phyloP scores from a whole-genome alignment of 1,284 basidiomycete species.

The Papiliotrema nemorosa region DNA sequence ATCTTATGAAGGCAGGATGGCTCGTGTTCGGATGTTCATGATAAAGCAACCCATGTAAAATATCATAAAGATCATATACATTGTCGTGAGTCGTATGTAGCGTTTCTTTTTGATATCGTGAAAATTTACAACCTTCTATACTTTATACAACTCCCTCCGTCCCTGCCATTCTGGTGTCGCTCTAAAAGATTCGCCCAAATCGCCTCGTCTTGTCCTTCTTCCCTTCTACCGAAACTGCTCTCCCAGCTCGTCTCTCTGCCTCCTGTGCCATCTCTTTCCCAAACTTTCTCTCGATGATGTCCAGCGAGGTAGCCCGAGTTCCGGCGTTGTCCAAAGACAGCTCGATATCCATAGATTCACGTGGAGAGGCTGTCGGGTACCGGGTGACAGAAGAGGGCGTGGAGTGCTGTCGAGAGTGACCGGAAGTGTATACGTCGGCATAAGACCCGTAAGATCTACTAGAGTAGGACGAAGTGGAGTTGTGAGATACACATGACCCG shows the following conservation, averaged over 20 bases:
- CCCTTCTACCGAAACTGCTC: too few relatives aligned
- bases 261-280: background rate
- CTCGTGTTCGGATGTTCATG: too few relatives aligned
- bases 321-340: constrained; percentile 1
- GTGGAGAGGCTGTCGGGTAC: background rate
- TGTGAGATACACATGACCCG: too few relatives aligned
- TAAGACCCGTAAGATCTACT: too few relatives aligned
- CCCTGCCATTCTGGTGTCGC: too few relatives aligned
- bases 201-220: constrained; percentile 1
- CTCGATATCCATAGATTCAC: background rate
- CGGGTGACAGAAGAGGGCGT: background rate
- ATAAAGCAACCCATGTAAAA: too few relatives aligned
- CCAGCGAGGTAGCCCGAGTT: background rate
- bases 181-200: constrained; percentile 1
- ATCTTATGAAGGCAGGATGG: too few relatives aligned
- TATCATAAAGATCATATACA: background rate
- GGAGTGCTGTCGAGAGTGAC: background rate
- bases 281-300: background rate
- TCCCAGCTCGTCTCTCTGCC: background rate
- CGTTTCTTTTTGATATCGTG: too few relatives aligned
- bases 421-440: background rate
- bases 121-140: too few relatives aligned
- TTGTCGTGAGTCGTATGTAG: background rate
- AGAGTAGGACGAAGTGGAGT: too few relatives aligned
- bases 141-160: too few relatives aligned